Percentiles rank a stretch among this genome's conserved stretches.
phyloP scores from a whole-genome alignment of 2,329 filamentous ascomycete genomes.

The Onygenales sp. region DNA sequence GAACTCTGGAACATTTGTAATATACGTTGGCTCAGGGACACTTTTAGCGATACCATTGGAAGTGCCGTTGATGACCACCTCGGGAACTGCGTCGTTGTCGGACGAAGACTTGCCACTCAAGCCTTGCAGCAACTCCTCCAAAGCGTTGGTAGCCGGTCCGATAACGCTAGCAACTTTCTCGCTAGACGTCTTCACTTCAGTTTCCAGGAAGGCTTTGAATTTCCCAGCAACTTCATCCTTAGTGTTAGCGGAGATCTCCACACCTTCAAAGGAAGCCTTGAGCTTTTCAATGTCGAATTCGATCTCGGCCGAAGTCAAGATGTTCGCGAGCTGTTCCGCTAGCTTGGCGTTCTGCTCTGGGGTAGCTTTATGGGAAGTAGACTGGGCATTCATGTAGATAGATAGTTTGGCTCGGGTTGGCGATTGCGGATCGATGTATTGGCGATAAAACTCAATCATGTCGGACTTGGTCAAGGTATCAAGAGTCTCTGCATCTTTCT shows the following conservation, averaged over 20 bases:
- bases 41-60: constrained; percentile 23
- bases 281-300: constrained; percentile 33
- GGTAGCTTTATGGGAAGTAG: constrained; percentile 33
- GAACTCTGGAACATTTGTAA: constrained; percentile 71
- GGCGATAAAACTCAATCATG: constrained; percentile 67
- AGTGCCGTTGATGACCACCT: constrained; percentile 13
- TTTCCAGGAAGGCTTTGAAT: constrained; percentile 42
- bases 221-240: constrained; percentile 41
- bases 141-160: constrained; percentile 32
- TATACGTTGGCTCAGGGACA: constrained; percentile 43
- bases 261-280: constrained; percentile 33
- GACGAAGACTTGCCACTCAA: constrained; percentile 34
- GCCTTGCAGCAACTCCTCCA: constrained; percentile 34
- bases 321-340: constrained; percentile 33
- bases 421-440: constrained; percentile 67
- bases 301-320: constrained; percentile 40
- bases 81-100: constrained; percentile 12
- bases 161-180: constrained; percentile 41
- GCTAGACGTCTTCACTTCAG: constrained; percentile 39
- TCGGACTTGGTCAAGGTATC: constrained; percentile 67
- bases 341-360: constrained; percentile 26
- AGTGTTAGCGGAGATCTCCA: constrained; percentile 38
- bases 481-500: constrained; percentile 67
- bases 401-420: constrained; percentile 68
- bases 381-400: constrained; percentile 72